These are phyloP conservation scores for Calonectria naviculata DNA, from an alignment of 2,329 filamentous ascomycete species.

Conservation along the genomic window DNA sequence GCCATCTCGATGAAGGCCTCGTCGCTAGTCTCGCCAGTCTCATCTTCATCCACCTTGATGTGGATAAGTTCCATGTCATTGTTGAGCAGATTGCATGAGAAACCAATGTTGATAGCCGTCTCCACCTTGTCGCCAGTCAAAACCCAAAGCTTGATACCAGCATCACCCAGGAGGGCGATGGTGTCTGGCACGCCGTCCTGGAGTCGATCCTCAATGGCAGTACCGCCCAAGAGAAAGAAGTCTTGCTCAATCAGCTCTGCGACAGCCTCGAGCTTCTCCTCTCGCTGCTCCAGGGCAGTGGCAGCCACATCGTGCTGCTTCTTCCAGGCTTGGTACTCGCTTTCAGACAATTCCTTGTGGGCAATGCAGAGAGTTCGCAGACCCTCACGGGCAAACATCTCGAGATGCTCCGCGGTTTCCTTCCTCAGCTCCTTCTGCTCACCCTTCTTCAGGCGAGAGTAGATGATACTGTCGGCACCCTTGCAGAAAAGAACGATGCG, in stretches of 20 bases:
- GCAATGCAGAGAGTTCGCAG: constrained; percentile 95
- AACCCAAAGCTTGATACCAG: constrained; percentile 99
- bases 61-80: constrained; percentile 98
- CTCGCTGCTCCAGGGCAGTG: constrained; percentile 83
- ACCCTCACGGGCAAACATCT: constrained; percentile 97
- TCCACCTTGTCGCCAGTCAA: constrained; percentile 98
- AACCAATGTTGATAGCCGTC: constrained; percentile 99
- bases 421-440: constrained; percentile 87
- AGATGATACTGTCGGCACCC: constrained; percentile 97
- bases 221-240: constrained; percentile 88
- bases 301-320: constrained; percentile 89
- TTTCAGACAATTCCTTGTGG: constrained; percentile 80
- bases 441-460: constrained; percentile 86
- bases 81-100: constrained; percentile 96
- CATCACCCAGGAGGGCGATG: constrained; percentile 88
- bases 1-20: constrained; percentile 67
- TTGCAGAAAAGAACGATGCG: constrained; percentile 95
- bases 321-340: constrained; percentile 88
- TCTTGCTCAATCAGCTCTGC: constrained; percentile 93
- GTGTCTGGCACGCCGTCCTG: constrained; percentile 98
- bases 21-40: constrained; percentile 59
- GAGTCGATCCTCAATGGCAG: constrained; percentile 95
- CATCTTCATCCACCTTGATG: constrained; percentile 84
- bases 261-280: constrained; percentile 91
- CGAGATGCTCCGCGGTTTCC: constrained; percentile 90